Evolutionary conservation across 2,329 filamentous ascomycete genomes (phyloP).

Genomic region (Paraconiothyrium sp.): DNA sequence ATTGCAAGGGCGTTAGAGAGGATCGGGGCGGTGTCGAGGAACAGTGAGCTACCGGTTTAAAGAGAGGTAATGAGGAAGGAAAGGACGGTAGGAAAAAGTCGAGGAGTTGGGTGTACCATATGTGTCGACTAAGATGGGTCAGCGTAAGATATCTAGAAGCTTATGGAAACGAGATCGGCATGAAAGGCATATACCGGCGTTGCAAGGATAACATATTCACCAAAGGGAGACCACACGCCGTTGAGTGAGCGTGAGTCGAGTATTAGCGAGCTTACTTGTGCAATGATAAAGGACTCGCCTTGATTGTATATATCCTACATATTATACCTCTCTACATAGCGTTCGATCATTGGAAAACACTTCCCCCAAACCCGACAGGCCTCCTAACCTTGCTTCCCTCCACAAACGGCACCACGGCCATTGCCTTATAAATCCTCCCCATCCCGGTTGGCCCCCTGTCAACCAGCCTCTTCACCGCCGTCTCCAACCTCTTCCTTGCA

Average conservation of each 20-base stretch:
- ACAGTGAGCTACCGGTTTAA: slow-evolving; percentile 1
- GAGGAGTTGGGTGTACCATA: not conserved
- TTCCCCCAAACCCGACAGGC: slow-evolving; percentile 92
- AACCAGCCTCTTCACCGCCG: slow-evolving; percentile 82
- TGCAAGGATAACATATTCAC: not conserved
- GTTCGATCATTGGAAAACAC: slow-evolving; percentile 39
- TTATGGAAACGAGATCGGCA: not conserved
- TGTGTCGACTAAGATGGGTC: not conserved
- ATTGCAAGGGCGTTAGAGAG: slow-evolving; percentile 79
- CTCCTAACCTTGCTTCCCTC: slow-evolving; percentile 73
- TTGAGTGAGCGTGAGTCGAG: not conserved
- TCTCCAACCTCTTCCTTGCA: slow-evolving; percentile 66
- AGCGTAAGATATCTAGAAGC: not conserved
- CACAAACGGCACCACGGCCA: slow-evolving; percentile 80
- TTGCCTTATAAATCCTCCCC: slow-evolving; percentile 92
- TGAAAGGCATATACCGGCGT: not conserved
- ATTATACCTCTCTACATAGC: not conserved
- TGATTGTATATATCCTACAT: slow-evolving; percentile 3
- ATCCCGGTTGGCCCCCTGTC: slow-evolving; percentile 85
- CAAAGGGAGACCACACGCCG: not conserved
- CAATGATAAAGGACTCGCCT: not conserved
- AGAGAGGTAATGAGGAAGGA: not conserved
- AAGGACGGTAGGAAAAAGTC: not conserved
- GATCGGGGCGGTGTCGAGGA: slow-evolving; percentile 39
- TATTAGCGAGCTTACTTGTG: not conserved